These are phyloP conservation scores for Brachypodium distachyon DNA, from an alignment of 202 grass and related monocot genomes.

Conservation along the genomic window DNA sequence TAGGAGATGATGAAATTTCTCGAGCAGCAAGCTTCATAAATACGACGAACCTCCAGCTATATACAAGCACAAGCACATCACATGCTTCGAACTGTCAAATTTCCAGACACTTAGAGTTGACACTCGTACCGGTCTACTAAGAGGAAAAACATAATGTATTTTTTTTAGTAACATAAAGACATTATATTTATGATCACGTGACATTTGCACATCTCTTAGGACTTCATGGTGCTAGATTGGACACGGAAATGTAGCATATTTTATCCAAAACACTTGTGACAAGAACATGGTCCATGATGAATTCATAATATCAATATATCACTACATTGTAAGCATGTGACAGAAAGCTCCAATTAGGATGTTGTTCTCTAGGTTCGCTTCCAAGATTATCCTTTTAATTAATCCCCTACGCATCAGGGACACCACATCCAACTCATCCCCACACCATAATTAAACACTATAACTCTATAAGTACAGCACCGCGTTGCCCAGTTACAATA, in stretches of 20 bases:
- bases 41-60: neutral
- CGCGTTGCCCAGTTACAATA: neutral
- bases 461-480: neutral
- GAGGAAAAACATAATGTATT: too few species aligned
- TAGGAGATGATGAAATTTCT: neutral
- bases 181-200: neutral
- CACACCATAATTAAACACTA: neutral
- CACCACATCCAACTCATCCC: neutral
- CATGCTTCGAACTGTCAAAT: neutral
- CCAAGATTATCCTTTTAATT: neutral
- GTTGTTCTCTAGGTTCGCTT: neutral
- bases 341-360: too few species aligned
- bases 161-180: too few species aligned
- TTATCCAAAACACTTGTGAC: neutral
- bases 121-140: neutral
- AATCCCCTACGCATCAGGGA: neutral
- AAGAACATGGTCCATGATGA: neutral
- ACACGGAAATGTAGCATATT: neutral
- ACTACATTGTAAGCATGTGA: neutral
- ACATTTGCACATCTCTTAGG: neutral
- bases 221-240: neutral
- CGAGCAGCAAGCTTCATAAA: neutral
- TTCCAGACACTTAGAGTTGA: neutral
- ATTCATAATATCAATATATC: neutral
- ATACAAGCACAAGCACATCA: neutral